Percentiles rank a stretch among this genome's conserved stretches.
phyloP scores from a whole-genome alignment of 2,329 filamentous ascomycete species.

The Xylariaceae sp. region DNA sequence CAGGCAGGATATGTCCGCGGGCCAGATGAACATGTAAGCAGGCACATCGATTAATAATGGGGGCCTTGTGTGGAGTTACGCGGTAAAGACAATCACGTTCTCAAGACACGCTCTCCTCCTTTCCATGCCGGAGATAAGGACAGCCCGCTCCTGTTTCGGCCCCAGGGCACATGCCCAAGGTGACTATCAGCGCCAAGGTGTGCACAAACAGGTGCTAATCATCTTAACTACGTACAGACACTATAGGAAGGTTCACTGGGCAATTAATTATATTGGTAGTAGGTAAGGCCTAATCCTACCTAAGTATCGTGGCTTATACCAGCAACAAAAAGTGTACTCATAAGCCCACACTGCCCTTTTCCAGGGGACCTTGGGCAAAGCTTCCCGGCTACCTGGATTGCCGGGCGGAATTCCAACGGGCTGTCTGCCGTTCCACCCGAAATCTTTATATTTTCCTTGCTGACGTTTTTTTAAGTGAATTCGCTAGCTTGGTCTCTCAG shows the following conservation, averaged over 20 bases:
- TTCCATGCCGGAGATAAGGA: slow-evolving; percentile 17
- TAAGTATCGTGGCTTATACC: slow-evolving; percentile 7
- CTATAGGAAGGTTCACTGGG: neutral
- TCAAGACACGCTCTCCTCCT: neutral
- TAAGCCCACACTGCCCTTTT: no score
- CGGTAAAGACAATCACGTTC: slow-evolving; percentile 7
- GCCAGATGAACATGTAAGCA: no score
- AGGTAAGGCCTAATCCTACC: neutral
- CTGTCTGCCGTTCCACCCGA: neutral
- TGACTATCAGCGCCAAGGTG: no score
- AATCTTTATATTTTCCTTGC: slow-evolving; percentile 5
- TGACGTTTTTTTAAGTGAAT: slow-evolving; percentile 3
- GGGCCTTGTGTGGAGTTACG: slow-evolving; percentile 20
- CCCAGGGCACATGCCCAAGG: no score
- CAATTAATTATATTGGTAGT: no score
- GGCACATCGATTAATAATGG: slow-evolving; percentile 11
- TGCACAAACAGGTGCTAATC: no score
- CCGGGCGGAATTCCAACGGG: slow-evolving; percentile 6
- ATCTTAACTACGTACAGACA: slow-evolving; percentile 2
- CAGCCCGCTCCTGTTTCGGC: no score
- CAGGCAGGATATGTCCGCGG: no score
- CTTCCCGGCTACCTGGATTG: slow-evolving; percentile 15
- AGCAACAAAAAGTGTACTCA: no score
- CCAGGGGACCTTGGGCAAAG: no score
- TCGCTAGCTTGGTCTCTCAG: neutral